Evolutionary conservation across 345 rosid species (phyloP).

Genomic region (Orychophragmus violaceus): DNA sequence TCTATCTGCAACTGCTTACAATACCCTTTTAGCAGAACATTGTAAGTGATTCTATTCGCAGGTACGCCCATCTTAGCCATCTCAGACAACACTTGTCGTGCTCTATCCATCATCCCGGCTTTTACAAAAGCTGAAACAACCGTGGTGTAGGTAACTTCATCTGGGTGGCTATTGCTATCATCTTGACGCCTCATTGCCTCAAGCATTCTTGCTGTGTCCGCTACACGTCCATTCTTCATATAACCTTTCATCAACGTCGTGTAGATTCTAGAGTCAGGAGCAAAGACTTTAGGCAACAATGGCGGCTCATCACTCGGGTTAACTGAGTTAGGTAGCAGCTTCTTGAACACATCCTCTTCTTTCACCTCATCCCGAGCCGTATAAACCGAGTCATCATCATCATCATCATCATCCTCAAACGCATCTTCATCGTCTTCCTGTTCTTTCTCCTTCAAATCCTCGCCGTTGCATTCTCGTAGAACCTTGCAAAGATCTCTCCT

Average conservation of each 20-base stretch:
- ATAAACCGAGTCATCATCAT: too few species aligned
- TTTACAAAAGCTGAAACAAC: constrained; percentile 82
- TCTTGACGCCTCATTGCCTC: constrained; percentile 84
- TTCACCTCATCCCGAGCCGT: constrained; percentile 17
- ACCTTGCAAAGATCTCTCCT: constrained; percentile 79
- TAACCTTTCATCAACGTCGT: constrained; percentile 95
- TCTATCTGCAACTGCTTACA: constrained; percentile 76
- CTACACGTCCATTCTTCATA: constrained; percentile 74
- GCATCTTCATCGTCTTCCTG: constrained; percentile 31
- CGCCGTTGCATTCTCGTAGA: constrained; percentile 47
- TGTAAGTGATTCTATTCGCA: constrained; percentile 77
- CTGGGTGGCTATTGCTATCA: constrained; percentile 65
- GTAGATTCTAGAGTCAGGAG: constrained; percentile 75
- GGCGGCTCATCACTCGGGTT: constrained; percentile 45
- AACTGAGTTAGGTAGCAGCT: constrained; percentile 60
- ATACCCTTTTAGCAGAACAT: constrained; percentile 86
- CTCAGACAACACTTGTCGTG: constrained; percentile 70
- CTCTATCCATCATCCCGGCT: constrained; percentile 75
- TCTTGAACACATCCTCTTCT: constrained; percentile 40
- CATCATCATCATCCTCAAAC: constrained; percentile 21
- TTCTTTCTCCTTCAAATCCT: constrained; percentile 40
- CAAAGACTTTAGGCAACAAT: constrained; percentile 52
- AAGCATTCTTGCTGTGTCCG: constrained; percentile 64
- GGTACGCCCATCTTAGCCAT: constrained; percentile 77
- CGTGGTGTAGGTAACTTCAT: constrained; percentile 85